A percentile compares a stretch with the other conserved stretches of the same genome.
Evolutionary conservation across 192 early-diverging fungal genomes (phyloP).

Genomic region (Rhizophagus sp.): DNA sequence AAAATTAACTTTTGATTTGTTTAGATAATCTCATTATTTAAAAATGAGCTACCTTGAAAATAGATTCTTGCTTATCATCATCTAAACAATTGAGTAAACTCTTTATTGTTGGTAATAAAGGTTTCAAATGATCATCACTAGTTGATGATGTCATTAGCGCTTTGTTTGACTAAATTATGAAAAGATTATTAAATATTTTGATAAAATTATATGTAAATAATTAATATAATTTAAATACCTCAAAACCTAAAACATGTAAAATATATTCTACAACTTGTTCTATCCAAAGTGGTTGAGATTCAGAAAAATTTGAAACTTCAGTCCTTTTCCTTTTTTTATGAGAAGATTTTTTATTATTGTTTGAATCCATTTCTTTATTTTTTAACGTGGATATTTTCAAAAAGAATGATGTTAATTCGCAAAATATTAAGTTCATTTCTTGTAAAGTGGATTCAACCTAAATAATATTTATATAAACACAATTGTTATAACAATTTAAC

Average conservation of each 20-base stretch:
- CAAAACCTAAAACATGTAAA: constrained; percentile 48
- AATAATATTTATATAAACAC: not conserved
- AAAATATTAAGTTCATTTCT: constrained; percentile 72
- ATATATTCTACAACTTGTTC: constrained; percentile 61
- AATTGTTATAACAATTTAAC: not conserved
- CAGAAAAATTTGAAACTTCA: constrained; percentile 34
- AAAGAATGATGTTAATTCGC: constrained; percentile 65
- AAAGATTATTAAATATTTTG: not conserved
- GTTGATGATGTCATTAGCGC: not conserved
- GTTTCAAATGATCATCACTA: constrained; percentile 40
- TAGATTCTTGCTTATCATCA: constrained; percentile 30
- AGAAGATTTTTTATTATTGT: constrained; percentile 1
- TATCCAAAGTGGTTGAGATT: constrained; percentile 38
- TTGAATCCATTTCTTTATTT: constrained; percentile 36
- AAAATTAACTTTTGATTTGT: constrained; percentile 28
- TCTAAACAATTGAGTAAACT: constrained; percentile 51
- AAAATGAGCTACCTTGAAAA: constrained; percentile 38
- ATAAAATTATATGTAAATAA: not conserved
- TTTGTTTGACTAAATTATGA: not conserved
- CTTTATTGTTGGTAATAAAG: constrained; percentile 53
- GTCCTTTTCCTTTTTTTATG: constrained; percentile 21
- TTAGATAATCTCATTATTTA: constrained; percentile 17
- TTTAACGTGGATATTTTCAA: constrained; percentile 30
- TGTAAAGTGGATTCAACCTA: constrained; percentile 56
- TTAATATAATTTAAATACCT: constrained; percentile 28